Evolutionary conservation across 192 early-diverging fungal species (phyloP).

Genomic region (Podila minutissima): DNA sequence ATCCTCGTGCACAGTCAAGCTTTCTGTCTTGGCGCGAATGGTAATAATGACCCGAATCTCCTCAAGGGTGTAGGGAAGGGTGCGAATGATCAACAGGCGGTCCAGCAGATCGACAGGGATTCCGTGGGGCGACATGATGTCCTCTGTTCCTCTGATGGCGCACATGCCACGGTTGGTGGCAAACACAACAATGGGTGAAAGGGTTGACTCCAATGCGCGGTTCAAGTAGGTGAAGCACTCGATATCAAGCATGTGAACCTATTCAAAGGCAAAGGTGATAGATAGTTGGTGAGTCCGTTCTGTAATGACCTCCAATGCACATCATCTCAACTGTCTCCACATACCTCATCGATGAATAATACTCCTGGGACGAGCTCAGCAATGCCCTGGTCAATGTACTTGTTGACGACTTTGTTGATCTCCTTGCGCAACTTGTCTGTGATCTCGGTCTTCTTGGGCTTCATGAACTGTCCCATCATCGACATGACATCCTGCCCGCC

Average conservation of each 20-base stretch:
- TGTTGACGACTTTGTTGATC: constrained; percentile 99
- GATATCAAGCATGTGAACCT: constrained; percentile 99
- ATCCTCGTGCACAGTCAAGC: constrained; percentile 79
- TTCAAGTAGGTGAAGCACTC: constrained; percentile 99
- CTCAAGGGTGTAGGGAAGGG: constrained; percentile 89
- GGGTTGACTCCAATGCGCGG: constrained; percentile 94
- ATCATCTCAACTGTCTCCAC: too few relatives aligned
- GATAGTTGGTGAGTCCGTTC: not conserved
- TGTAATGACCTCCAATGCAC: not conserved
- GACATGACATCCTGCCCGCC: constrained; percentile 99
- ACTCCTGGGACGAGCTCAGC: constrained; percentile 98
- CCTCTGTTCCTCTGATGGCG: constrained; percentile 79
- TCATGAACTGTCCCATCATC: constrained; percentile 98
- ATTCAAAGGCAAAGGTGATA: not conserved
- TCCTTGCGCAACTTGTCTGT: constrained; percentile 98
- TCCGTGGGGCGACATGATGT: constrained; percentile 87
- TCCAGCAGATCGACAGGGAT: constrained; percentile 97
- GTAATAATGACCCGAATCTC: constrained; percentile 91
- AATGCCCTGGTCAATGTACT: constrained; percentile 97
- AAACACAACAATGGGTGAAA: constrained; percentile 97
- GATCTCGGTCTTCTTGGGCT: constrained; percentile 99
- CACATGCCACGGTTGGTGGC: constrained; percentile 98
- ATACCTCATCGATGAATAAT: constrained; percentile 95
- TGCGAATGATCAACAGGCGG: constrained; percentile 95
- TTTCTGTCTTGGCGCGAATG: constrained; percentile 95